Base-by-base conservation (phyloP, 139 green algal species). In the Ostreobium quekettii region DNA sequence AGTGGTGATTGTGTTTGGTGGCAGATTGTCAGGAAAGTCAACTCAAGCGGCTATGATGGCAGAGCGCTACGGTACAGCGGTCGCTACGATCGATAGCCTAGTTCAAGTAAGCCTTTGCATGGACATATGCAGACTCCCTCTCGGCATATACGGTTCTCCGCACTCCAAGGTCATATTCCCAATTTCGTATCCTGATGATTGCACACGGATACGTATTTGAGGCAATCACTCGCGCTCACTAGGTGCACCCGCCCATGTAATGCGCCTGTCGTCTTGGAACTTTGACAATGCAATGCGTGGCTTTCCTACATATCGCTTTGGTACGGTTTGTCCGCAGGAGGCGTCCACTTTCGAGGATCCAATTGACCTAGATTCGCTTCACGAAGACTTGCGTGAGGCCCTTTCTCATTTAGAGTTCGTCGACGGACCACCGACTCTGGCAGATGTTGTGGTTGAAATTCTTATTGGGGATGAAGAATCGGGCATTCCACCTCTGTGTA, bases 11-110 rank as follows among this genome's bases (percentile, higher is more conserved):
- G 30, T 90, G 58, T 53, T 80, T 11, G 85, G 82, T 0, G 39
- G 72, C 0, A 60, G 72, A 3, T 29, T 80, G 61, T 35, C 47
- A 7, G 73, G 70, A 8, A 66, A 19, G 22, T 4, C 48, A 39
- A 77, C 62, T 22, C 84, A 90, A 67, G 84, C 82, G 15, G 31
- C 49, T 22, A n/a, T 77, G 62, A 60, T 90, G 37, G 66, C 59
- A 4, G 48, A 76, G 30, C 77, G 81, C 7, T 89, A 92, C 63
- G 64, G 56, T 32, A 33, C 87, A 36, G 73, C 72, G 5, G 56
- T 65, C 7, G 66, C 64, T 5, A 74, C 59, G 1, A 36, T 90
- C 28, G 76, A 86, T 48, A 65, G 76, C 2, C 70, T 87, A 38
- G 36, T 91, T 37, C 36, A 73, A 67, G 78, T 72, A 37, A 71